Conservation (phyloP, 352 stramenopile genomes). For the Pythium rishiriense region DNA sequence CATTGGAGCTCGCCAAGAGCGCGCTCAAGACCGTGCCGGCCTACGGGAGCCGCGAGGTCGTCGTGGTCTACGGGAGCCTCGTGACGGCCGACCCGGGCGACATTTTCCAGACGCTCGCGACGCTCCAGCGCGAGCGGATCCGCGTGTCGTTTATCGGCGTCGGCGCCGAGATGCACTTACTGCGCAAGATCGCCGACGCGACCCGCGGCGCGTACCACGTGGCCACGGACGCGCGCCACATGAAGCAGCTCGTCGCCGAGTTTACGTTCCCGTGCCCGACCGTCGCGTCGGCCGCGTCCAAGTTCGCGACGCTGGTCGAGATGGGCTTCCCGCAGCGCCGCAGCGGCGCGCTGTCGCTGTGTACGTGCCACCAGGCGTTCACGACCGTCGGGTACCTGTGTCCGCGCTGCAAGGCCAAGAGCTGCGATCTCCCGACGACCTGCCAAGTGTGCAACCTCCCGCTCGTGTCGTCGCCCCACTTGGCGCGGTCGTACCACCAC, state of each 20-base stretch:
- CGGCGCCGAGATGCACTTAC: slow-evolving; percentile 92
- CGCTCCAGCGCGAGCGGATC: slow-evolving; percentile 90
- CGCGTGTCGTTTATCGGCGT: slow-evolving; percentile 94
- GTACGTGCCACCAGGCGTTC: slow-evolving; percentile 84
- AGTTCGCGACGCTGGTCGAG: slow-evolving; percentile 79
- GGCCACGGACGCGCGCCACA: slow-evolving; percentile 91
- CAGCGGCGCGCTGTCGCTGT: slow-evolving; percentile 76
- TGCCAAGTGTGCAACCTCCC: slow-evolving; percentile 97
- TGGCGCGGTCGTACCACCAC: slow-evolving; percentile 98
- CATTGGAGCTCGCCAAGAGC: slow-evolving; percentile 85
- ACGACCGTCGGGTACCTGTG: slow-evolving; percentile 93
- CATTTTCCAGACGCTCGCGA: slow-evolving; percentile 92
- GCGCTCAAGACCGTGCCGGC: slow-evolving; percentile 91
- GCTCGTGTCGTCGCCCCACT: slow-evolving; percentile 96
- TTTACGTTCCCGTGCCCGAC: slow-evolving; percentile 94
- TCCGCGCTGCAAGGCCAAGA: slow-evolving; percentile 93
- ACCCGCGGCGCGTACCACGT: slow-evolving; percentile 95
- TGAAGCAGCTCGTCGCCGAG: slow-evolving; percentile 91
- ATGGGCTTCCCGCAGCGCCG: slow-evolving; percentile 85
- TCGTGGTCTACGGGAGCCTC: slow-evolving; percentile 95
- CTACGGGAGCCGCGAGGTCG: slow-evolving; percentile 88
- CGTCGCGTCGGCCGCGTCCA: slow-evolving; percentile 60
- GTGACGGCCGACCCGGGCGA: slow-evolving; percentile 96
- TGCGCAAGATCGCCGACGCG: slow-evolving; percentile 85
- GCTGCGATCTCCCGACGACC: slow-evolving; percentile 93